phyloP scores from a whole-genome alignment of 2,329 filamentous ascomycete genomes.

The Stachybotrys echinatus region DNA sequence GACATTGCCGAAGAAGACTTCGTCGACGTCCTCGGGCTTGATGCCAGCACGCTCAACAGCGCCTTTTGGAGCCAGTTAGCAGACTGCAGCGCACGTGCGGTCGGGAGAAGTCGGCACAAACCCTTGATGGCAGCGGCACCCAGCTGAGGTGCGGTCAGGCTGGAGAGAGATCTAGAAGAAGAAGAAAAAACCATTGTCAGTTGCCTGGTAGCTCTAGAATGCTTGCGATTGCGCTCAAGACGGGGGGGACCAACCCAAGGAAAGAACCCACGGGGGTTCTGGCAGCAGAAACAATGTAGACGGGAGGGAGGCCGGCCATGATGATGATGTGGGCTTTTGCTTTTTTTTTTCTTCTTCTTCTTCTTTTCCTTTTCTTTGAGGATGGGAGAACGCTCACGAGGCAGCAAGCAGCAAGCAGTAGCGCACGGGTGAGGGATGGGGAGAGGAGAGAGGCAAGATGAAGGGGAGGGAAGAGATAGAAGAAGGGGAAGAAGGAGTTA shows the following conservation, averaged over 20 bases:
- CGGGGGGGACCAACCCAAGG: constrained; percentile 60
- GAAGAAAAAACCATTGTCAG: no score
- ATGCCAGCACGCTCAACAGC: constrained; percentile 85
- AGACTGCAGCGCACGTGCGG: neutral
- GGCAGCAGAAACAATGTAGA: constrained; percentile 92
- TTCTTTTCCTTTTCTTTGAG: neutral
- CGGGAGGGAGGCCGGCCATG: constrained; percentile 77
- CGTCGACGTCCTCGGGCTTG: constrained; percentile 85
- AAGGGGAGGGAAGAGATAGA: neutral
- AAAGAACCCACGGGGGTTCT: constrained; percentile 93
- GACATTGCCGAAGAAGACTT: constrained; percentile 98
- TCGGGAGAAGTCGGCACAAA: constrained; percentile 32
- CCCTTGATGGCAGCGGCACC: constrained; percentile 91
- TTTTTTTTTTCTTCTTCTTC: neutral
- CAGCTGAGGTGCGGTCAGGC: constrained; percentile 78
- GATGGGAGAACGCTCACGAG: no score
- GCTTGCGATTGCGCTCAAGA: neutral
- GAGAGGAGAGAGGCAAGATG: neutral
- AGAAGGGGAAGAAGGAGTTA: neutral
- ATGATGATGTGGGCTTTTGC: constrained; percentile 22
- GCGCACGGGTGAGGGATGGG: neutral
- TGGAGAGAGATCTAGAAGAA: constrained; percentile 70
- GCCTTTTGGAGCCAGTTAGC: constrained; percentile 36
- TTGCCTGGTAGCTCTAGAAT: constrained; percentile 1
- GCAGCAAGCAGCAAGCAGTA: no score